Conservation (phyloP, 192 early-diverging fungal genomes). For the Backusella westeae region DNA sequence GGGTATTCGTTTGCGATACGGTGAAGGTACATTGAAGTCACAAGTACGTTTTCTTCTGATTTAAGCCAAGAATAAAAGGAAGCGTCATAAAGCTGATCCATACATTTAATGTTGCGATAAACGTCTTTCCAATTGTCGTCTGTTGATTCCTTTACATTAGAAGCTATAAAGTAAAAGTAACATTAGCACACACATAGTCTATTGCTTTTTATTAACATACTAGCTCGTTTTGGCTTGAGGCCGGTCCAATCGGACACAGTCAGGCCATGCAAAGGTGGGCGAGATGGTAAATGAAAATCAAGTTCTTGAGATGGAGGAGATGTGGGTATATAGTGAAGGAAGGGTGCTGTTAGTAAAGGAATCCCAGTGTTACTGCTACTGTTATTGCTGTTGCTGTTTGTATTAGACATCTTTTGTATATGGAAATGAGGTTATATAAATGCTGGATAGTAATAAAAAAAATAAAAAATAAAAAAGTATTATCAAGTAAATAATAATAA, state of each 20-base stretch:
- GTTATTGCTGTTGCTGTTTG: background rate
- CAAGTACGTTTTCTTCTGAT: slow-evolving; percentile 72
- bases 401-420: background rate
- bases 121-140: slow-evolving; percentile 63
- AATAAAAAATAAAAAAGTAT: background rate
- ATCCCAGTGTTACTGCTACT: background rate
- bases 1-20: slow-evolving; percentile 76
- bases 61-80: slow-evolving; percentile 76
- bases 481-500: background rate
- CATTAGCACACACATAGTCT: background rate
- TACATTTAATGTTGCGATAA: slow-evolving; percentile 67
- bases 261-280: slow-evolving; percentile 15
- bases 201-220: background rate
- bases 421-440: background rate
- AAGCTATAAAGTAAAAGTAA: background rate
- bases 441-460: background rate
- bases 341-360: slow-evolving; percentile 12
- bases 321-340: slow-evolving; percentile 18
- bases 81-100: slow-evolving; percentile 76
- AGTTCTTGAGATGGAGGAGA: slow-evolving; percentile 16
- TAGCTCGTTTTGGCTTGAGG: slow-evolving; percentile 1
- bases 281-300: slow-evolving; percentile 28
- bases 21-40: slow-evolving; percentile 66
- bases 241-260: slow-evolving; percentile 28
- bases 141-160: slow-evolving; percentile 5